Percentiles rank a stretch among this genome's conserved stretches.
Evolutionary conservation across 345 rosid species (phyloP).

Genomic region (Psidium friedrichsthalianum): DNA sequence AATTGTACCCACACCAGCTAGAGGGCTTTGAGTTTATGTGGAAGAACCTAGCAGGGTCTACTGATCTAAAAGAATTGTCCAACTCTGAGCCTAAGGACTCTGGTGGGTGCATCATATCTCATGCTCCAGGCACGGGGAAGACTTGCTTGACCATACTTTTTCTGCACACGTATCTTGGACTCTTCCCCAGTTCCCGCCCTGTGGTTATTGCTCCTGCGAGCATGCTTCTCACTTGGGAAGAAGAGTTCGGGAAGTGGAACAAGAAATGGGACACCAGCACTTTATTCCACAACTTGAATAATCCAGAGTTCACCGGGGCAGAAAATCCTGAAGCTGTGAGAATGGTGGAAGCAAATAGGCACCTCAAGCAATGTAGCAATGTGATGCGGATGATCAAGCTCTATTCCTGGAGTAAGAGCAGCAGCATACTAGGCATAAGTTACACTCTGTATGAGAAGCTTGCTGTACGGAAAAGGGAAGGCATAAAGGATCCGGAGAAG

Average conservation of each 20-base stretch:
- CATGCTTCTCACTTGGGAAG: constrained; percentile 79
- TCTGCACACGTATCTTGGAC: constrained; percentile 35
- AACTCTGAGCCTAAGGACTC: constrained; percentile 3
- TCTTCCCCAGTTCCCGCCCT: constrained; percentile 47
- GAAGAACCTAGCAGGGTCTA: constrained; percentile 60
- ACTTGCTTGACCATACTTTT: constrained; percentile 62
- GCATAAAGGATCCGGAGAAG: neutral
- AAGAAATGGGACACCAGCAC: constrained; percentile 46
- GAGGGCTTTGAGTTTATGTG: constrained; percentile 82
- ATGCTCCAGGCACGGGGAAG: constrained; percentile 87
- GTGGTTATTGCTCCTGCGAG: constrained; percentile 62
- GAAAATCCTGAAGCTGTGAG: constrained; percentile 20
- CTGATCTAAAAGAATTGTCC: constrained; percentile 29
- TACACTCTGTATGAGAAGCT: constrained; percentile 50
- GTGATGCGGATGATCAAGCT: constrained; percentile 41
- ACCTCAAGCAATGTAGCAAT: neutral
- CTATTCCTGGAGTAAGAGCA: constrained; percentile 44
- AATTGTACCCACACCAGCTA: constrained; percentile 55
- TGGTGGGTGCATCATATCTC: constrained; percentile 71
- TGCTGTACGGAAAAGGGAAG: constrained; percentile 14
- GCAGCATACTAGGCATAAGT: constrained; percentile 51
- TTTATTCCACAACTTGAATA: constrained; percentile 54
- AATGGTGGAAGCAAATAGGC: constrained; percentile 4
- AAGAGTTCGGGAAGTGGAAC: constrained; percentile 63
- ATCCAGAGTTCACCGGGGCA: constrained; percentile 25